Evolutionary conservation across 2,329 filamentous ascomycete species (phyloP), one percentile per base, ranked within the genome.

Genomic region (Penicillium sp.): DNA sequence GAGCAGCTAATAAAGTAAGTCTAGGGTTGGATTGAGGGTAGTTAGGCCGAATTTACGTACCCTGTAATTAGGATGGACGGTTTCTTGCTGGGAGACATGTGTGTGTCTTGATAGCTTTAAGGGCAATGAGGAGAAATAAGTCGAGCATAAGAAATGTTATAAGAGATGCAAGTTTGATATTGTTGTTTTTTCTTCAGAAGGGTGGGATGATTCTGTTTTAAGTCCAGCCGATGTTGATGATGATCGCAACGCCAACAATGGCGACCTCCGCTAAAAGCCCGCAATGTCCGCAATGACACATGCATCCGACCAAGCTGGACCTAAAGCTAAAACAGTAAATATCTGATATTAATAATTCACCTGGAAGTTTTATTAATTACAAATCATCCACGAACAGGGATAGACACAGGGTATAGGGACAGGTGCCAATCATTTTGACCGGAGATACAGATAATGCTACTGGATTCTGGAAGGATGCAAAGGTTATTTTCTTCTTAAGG

Each of bases 31-130:
- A 28, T 47, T 21, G 3, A 26, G n/a, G 14, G 20, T 26, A 47
- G 11, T 8, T 1, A 24, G 24, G 18, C 28, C 3, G n/a, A 33
- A 21, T 35, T 26, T 5, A 53, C 42, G 42, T 46, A 53, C 51
- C 51, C 51, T 47, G 51, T 53, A 38, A 53, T 53, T 3, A 53
- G 51, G 28, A 53, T 38, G 18, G 51, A 53, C 42, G 14, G 40
- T 28, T 53, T 53, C 21, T 47, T 53, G 51, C 26, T 53, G 20
- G 42, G 18, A 38, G 51, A 24, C 51, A 53, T 53, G 14, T 18
- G 12, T 47, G 49, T 30, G 20, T 18, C 20, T 52, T 45, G 33
- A 14, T 51, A n/a, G 8, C n/a, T 42, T 51, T 26, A n/a, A 26
- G n/a, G 11, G n/a, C n/a, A 4, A 28, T 2, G 30, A 26, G 8